Evolutionary conservation across 2,329 filamentous ascomycete genomes (phyloP).

Genomic region (Nemania bipapillata): DNA sequence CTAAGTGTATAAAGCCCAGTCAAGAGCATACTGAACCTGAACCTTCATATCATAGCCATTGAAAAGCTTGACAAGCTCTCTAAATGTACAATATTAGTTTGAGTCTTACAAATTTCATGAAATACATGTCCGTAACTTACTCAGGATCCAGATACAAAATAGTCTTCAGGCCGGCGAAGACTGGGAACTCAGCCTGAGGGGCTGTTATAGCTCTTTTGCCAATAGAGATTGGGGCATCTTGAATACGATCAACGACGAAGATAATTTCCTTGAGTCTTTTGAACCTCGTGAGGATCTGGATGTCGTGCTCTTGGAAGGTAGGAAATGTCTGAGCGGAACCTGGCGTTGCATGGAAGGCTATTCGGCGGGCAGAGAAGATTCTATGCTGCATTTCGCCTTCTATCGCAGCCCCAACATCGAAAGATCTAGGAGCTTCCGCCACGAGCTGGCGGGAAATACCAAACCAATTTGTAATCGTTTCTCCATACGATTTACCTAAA

Average conservation of each 20-base stretch:
- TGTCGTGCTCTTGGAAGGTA: background rate
- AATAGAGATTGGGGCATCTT: background rate
- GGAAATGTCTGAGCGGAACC: background rate
- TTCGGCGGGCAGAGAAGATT: conserved; percentile 11
- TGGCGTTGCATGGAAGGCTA: background rate
- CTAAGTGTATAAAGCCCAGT: background rate
- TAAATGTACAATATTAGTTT: background rate
- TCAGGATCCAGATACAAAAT: background rate
- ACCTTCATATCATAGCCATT: background rate
- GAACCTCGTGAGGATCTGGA: conserved; percentile 4
- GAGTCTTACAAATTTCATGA: background rate
- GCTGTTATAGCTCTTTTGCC: background rate
- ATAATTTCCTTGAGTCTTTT: conserved; percentile 10
- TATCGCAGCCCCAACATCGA: no score
- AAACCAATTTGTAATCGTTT: background rate
- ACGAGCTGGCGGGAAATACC: background rate
- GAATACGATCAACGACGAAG: background rate
- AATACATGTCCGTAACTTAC: background rate
- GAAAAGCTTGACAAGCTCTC: background rate
- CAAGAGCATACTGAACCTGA: background rate
- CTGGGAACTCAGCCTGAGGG: background rate
- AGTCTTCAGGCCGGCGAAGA: background rate
- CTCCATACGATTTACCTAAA: background rate
- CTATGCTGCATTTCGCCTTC: background rate
- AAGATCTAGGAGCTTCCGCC: background rate